Percentiles rank a stretch among this genome's conserved stretches.
Conservation (phyloP, 1,284 basidiomycete species). For the Hemileia vastatrix region DNA sequence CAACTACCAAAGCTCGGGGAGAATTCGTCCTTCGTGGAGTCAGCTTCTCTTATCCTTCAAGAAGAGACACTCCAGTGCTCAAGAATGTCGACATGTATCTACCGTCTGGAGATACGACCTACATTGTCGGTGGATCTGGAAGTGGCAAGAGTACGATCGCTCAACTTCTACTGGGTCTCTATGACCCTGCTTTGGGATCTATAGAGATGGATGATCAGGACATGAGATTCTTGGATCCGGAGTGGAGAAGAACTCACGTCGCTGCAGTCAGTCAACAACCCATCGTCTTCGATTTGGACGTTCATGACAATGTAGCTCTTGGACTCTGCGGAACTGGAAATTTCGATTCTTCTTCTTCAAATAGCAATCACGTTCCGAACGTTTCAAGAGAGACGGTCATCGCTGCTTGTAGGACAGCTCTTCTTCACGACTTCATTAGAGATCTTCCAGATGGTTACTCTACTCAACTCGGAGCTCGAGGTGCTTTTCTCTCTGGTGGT, state of each 20-base stretch:
- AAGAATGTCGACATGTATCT: conserved; percentile 61
- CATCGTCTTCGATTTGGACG: conserved; percentile 66
- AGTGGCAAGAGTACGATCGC: conserved; percentile 89
- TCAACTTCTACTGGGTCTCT: conserved; percentile 68
- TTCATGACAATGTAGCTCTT: conserved; percentile 83
- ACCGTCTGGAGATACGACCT: conserved; percentile 75
- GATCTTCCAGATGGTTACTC: conserved; percentile 81
- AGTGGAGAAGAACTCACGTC: conserved; percentile 63
- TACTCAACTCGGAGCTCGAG: conserved; percentile 59
- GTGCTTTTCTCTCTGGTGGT: conserved; percentile 74
- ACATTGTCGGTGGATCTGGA: conserved; percentile 82
- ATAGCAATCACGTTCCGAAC: conserved; percentile 45
- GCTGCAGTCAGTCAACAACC: conserved; percentile 65
- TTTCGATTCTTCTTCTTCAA: conserved; percentile 8
- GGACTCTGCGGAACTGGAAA: conserved; percentile 56
- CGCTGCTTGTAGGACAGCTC: conserved; percentile 69
- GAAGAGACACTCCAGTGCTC: conserved; percentile 49
- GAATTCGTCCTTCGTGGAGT: background rate
- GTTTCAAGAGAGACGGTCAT: conserved; percentile 63
- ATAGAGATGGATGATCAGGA: conserved; percentile 76
- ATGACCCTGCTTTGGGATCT: conserved; percentile 47
- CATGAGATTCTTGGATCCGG: conserved; percentile 62
- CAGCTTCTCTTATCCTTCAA: background rate
- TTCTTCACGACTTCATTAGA: conserved; percentile 76
- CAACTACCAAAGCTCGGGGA: background rate